Conservation (phyloP, 1,284 basidiomycete genomes). For the Cryptococcus sp. region DNA sequence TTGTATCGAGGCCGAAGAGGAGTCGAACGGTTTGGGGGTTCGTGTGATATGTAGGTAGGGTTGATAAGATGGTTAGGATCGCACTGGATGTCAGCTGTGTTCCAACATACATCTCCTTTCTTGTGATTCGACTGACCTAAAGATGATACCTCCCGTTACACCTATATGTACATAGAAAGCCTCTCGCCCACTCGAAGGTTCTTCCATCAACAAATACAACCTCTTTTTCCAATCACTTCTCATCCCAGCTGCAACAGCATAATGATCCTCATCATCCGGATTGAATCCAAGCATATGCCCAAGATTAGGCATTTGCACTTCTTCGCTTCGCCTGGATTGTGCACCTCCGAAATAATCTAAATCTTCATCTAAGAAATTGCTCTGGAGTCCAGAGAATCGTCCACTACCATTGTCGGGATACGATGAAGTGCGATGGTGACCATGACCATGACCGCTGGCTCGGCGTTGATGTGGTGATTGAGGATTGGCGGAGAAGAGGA, state of each 20-base stretch:
- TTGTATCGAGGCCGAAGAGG: conserved; percentile 70
- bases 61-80: conserved; percentile 75
- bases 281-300: conserved; percentile 44
- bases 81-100: conserved; percentile 57
- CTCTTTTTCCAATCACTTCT: conserved; percentile 41
- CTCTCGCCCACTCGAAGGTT: conserved; percentile 42
- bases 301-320: conserved; percentile 46
- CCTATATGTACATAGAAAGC: conserved; percentile 46
- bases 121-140: conserved; percentile 35
- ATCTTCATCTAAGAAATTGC: conserved; percentile 5
- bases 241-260: conserved; percentile 41
- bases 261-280: conserved; percentile 44
- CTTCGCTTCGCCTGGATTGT: conserved; percentile 14
- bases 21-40: conserved; percentile 58
- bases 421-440: neutral
- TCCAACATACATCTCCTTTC: too few relatives aligned
- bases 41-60: conserved; percentile 70
- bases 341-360: neutral
- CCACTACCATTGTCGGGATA: neutral
- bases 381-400: conserved; percentile 1
- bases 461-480: neutral
- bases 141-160: conserved; percentile 45
- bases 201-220: conserved; percentile 48
- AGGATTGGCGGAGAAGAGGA: neutral
- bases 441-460: neutral